Evolutionary conservation across 352 stramenopile genomes (phyloP).

Genomic region (Phytophthora cryptogea): DNA sequence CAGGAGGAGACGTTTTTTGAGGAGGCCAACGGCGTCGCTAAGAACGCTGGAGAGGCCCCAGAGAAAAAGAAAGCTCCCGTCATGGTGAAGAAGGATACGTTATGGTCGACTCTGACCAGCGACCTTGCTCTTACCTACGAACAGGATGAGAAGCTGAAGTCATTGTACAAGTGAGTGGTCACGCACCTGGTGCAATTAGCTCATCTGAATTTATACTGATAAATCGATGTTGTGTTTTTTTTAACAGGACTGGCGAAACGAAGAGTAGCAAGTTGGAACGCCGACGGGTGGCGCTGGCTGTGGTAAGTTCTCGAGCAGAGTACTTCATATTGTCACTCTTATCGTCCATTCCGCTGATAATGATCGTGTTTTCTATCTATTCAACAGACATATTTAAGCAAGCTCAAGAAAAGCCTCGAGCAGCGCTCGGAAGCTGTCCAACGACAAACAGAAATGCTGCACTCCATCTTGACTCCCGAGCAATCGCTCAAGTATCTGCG

Average conservation of each 20-base stretch:
- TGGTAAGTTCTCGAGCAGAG: conserved; percentile 46
- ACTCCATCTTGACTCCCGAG: conserved; percentile 85
- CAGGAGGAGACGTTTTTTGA: conserved; percentile 88
- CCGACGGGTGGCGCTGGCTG: conserved; percentile 77
- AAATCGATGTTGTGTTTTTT: not conserved
- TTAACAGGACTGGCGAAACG: conserved; percentile 64
- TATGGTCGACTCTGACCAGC: conserved; percentile 79
- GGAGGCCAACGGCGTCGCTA: conserved; percentile 55
- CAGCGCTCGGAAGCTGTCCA: conserved; percentile 81
- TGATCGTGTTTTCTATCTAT: not conserved
- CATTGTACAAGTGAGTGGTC: conserved; percentile 77
- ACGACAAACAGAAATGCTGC: conserved; percentile 77
- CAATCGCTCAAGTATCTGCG: conserved; percentile 84
- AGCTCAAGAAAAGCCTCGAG: conserved; percentile 84
- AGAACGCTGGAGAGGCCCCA: conserved; percentile 44
- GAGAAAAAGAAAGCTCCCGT: conserved; percentile 74
- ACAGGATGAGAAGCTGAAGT: conserved; percentile 90
- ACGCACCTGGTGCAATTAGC: not conserved
- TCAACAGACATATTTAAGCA: conserved; percentile 87
- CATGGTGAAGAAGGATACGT: conserved; percentile 80
- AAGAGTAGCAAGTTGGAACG: conserved; percentile 87
- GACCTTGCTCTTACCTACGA: conserved; percentile 88
- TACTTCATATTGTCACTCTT: not conserved
- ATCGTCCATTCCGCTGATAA: not conserved
- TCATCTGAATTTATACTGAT: conserved; percentile 7